Evolutionary conservation across 2,329 filamentous ascomycete genomes (phyloP), one percentile per base, ranked within the genome.

Genomic region (Podosphaera aphanis): DNA sequence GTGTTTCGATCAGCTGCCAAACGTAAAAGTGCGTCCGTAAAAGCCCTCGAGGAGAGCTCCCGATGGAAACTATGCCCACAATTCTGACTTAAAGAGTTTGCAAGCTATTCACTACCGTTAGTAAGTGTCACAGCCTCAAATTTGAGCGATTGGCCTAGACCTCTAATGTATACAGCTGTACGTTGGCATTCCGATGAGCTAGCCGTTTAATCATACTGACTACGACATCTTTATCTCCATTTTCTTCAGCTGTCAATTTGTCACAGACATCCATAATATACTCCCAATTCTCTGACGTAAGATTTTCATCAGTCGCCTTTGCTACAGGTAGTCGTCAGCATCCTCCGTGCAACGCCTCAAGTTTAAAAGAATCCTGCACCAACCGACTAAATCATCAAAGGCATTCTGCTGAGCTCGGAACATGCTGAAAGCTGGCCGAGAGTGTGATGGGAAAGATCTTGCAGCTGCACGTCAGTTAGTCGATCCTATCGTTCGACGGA

Each of bases 241-340:
- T 67, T 42, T 62, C 59, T 43, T 62, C 61, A 25, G 55, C 56
- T 5, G 55, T 58, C 23, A 63, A 60, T 51, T 62, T 63, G 49
- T 64, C 62, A 54, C 61, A 62, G 25, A 62, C 61, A 56, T 64
- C 62, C 61, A 63, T 62, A 51, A 63, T 63, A 52, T 58, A 77
- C 60, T 80, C 77, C 77, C 77, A 82, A 60, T 81, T 80, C 63
- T 73, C 70, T 49, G 64, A 59, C 8, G 60, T 95, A 56, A 95
- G 73, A 64, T 94, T 98, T 71, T 98, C 90, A 64, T 98, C 90
- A 47, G 90, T 98, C 59, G 90, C 86, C 65, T 81, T 81, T 58
- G 74, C 77, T 79, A 57, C 53, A 56, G 16, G 44, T 16, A 37
- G 50, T 48, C 45, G 47, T 54, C 27, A 55, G 53, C 49, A 50